Conservation (phyloP, 2,329 filamentous ascomycete species). For the Penicillium concentricum region DNA sequence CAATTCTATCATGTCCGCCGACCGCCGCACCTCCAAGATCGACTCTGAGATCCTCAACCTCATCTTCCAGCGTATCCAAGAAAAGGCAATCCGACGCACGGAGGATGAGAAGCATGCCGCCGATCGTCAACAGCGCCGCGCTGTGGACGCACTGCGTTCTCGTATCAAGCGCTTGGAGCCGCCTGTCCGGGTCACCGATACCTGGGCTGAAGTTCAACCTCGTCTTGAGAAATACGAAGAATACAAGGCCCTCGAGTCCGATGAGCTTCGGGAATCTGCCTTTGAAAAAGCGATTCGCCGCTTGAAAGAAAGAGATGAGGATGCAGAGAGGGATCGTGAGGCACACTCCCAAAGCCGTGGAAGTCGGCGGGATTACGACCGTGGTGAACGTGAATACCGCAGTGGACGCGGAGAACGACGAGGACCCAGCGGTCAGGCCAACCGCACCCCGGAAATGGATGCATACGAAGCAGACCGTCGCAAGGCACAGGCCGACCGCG, state of each 20-base stretch:
- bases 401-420: slow-evolving; percentile 42
- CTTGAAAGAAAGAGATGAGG: slow-evolving; percentile 86
- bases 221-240: slow-evolving; percentile 79
- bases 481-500: slow-evolving; percentile 89
- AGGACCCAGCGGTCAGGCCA: slow-evolving; percentile 57
- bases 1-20: slow-evolving; percentile 73
- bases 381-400: slow-evolving; percentile 60
- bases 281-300: slow-evolving; percentile 92
- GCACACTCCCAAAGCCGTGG: slow-evolving; percentile 47
- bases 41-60: slow-evolving; percentile 73
- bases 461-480: slow-evolving; percentile 93
- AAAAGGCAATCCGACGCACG: slow-evolving; percentile 76
- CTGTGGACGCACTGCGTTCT: slow-evolving; percentile 79
- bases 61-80: slow-evolving; percentile 83
- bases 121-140: slow-evolving; percentile 81
- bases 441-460: slow-evolving; percentile 87
- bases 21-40: slow-evolving; percentile 85
- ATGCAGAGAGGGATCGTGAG: slow-evolving; percentile 63
- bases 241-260: slow-evolving; percentile 76
- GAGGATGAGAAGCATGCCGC: slow-evolving; percentile 80
- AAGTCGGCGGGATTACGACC: slow-evolving; percentile 52
- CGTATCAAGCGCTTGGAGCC: slow-evolving; percentile 89
- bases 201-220: slow-evolving; percentile 82
- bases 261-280: slow-evolving; percentile 76
- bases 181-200: slow-evolving; percentile 72